Percentiles rank a stretch among this genome's conserved stretches.
Evolutionary conservation across 1,139 yeast species (phyloP).

Genomic region (Sugiyamaella sp.): DNA sequence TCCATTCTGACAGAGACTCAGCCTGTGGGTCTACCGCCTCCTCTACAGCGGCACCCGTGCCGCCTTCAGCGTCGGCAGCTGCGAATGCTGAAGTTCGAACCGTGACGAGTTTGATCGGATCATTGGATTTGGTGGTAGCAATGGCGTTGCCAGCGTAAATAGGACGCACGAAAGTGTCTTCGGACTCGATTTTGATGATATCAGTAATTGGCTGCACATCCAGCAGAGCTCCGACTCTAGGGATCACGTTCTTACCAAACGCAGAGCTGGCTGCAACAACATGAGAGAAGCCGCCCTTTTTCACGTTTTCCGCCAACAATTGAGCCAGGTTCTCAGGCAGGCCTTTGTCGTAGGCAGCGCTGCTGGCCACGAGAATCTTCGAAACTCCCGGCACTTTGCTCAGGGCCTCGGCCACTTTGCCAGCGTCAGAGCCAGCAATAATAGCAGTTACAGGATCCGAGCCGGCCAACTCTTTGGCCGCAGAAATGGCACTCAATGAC

Average conservation of each 20-base stretch:
- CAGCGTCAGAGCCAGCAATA: constrained; percentile 45
- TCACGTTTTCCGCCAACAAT: constrained; percentile 47
- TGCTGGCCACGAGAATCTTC: constrained; percentile 45
- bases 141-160: constrained; percentile 96
- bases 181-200: constrained; percentile 64
- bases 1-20: constrained; percentile 52
- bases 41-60: constrained; percentile 53
- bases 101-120: constrained; percentile 66
- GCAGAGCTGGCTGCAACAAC: constrained; percentile 82
- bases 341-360: constrained; percentile 45
- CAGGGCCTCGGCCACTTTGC: constrained; percentile 40
- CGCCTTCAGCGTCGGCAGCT: constrained; percentile 50
- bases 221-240: constrained; percentile 81
- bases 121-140: constrained; percentile 75
- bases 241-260: constrained; percentile 83
- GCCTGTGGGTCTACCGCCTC: constrained; percentile 48
- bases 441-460: constrained; percentile 46
- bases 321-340: constrained; percentile 45
- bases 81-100: constrained; percentile 86
- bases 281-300: constrained; percentile 58
- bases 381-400: constrained; percentile 45
- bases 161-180: constrained; percentile 83
- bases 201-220: constrained; percentile 91
- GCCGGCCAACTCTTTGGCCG: constrained; percentile 46
- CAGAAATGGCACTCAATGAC: constrained; percentile 53